Base-by-base conservation (phyloP, 352 stramenopile species). In the Pythium brachiatum region DNA sequence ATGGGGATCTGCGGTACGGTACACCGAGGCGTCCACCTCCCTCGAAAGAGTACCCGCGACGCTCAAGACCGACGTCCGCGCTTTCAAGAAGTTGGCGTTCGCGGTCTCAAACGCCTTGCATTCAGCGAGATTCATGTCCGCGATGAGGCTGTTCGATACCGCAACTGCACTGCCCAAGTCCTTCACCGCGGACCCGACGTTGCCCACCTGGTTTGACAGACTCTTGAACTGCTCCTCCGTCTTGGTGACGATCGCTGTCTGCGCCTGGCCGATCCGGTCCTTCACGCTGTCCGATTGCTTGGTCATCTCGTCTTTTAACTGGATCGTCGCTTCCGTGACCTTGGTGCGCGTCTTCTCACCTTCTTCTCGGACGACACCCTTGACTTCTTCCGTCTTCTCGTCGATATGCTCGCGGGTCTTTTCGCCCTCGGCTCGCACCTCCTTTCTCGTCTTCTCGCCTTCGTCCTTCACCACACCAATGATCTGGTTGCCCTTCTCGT, bases 391-490 rank as follows among this genome's bases (percentile, higher is more conserved):
- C 23, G 31, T 47, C 51, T 57, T 57, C 18, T 21, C 32, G 51
- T 46, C 32, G 51, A 57, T 46, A n/a, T 57, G 51, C n/a, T 41
- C 12, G 12, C 51, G 51, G 32, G 43, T 57, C 18, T 41, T 41
- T 13, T 47, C 31, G 9, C 31, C 51, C 32, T 57, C 51, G 5
- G 51, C 51, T 11, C 51, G 51, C 20, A 57, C 51, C 31, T 44
- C 51, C 26, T 46, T 29, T 7, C 51, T 13, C 23, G 39, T 60
- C 53, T 60, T 48, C 12, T 61, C 54, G 13, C 54, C 39, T n/a
- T 61, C 54, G 1, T 53, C 39, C n/a, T 53, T 44, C 8, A 61
- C 54, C 5, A 34, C 8, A 21, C 20, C 43, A 20, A 61, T 53
- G 7, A 53, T 11, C 26, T 52, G 26, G 15, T 53, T 53, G 18